Conservation (phyloP, 2,329 filamentous ascomycete genomes). For the Dothiorella sarmentorum region DNA sequence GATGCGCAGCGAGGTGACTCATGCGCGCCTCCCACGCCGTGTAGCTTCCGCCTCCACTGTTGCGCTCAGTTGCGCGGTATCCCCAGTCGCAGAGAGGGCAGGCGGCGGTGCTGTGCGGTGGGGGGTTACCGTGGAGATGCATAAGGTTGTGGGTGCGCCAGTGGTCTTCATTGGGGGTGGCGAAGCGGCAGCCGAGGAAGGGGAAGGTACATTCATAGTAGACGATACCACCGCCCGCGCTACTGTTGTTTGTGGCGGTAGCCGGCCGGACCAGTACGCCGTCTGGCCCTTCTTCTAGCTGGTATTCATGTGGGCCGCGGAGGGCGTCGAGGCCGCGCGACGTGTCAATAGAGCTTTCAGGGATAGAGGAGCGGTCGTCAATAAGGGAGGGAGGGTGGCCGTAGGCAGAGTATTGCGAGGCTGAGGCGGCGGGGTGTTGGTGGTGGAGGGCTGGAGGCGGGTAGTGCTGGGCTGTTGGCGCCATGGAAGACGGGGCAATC, state of each 20-base stretch:
- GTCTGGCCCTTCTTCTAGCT: conserved; percentile 28
- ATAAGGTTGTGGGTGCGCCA: conserved; percentile 32
- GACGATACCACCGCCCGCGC: conserved; percentile 13
- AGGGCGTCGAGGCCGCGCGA: conserved; percentile 21
- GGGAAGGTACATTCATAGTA: conserved; percentile 33
- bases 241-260: background rate
- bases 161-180: conserved; percentile 23
- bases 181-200: conserved; percentile 32
- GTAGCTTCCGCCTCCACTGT: too few relatives aligned
- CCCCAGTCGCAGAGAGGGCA: conserved; percentile 35
- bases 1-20: conserved; percentile 30
- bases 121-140: conserved; percentile 33
- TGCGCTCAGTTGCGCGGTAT: conserved; percentile 4
- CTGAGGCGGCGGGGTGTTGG: background rate
- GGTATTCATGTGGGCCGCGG: conserved; percentile 23
- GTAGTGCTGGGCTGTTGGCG: background rate
- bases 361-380: background rate
- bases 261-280: conserved; percentile 27
- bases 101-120: conserved; percentile 28
- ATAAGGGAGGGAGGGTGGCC: conserved; percentile 1
- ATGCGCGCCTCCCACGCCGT: conserved; percentile 28
- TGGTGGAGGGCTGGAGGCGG: conserved; percentile 1
- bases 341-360: conserved; percentile 26
- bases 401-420: background rate
- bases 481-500: background rate